Evolutionary conservation across 1,284 basidiomycete genomes (phyloP), one percentile per base, ranked within the genome.

Genomic region (Heterobasidion occidentale): DNA sequence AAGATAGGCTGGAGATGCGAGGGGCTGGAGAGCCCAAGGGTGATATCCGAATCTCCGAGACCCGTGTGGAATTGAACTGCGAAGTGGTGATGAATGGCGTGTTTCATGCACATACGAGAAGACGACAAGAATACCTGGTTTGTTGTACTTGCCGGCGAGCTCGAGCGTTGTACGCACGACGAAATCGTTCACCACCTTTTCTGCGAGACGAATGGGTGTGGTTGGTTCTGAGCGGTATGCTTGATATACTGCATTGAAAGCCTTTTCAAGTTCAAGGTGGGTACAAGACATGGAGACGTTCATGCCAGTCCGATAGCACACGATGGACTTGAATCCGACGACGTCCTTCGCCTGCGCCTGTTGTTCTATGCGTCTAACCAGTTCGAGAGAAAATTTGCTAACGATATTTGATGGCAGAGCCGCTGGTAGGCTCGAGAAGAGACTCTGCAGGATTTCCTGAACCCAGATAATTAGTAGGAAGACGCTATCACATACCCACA

Each of bases 51-150:
- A 64, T 91, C 88, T 7, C 88, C 89, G 0, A 90, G 73, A 27
- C 88, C 88, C 6, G 86, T 90, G 64, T 90, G 88, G 67, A 91
- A 91, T 70, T 90, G 88, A 9, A 90, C 88, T 88, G 57, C 20
- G 52, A 33, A 34, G 9, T 17, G 34, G 8, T 27, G 4, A 38
- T 3, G 27, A n/a, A 8, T 11, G 12, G 36, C n/a, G 14, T 48
- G 9, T 20, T 20, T 8, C 9, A 9, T 27, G 35, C 11, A 53
- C 1, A 15, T 59, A 52, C 33, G 52, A 36, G 17, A 47, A 38
- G 35, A 46, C 19, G 12, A 27, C 27, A 3, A 35, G 47, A 67
- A 33, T 63, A 86, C 87, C 79, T 52, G 87, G 86, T 62, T 84
- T 85, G 3, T 72, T 68, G 60, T 68, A 72, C 47, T 73, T 59